Base-by-base conservation (phyloP, 73 alveolate species). In the Paramecium biaurelia region DNA sequence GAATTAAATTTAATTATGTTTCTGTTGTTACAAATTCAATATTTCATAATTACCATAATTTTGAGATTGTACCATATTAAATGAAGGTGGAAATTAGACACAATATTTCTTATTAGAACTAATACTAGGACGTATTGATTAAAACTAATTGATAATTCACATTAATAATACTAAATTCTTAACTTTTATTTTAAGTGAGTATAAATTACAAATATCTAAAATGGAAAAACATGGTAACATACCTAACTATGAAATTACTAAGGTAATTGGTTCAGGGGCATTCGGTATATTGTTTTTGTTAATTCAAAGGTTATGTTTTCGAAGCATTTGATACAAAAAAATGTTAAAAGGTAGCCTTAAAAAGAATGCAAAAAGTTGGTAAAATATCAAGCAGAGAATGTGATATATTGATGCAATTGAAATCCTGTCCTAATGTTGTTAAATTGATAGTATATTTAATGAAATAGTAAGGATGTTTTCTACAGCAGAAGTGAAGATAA, bases 291-390 rank as follows among this genome's bases (percentile, higher is more conserved):
- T 41, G 11, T 57, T 58, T 8, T 23, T 18, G 10, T 30, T 26
- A 32, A 15, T n/a, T 34, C 72, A 85, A 53, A 85, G 99, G 99
- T 28, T 97, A 97, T 85, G 99, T 97, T 24, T 94, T 97, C 63
- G 99, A 97, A 76, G 99, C 99, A 4, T 59, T 42, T 67, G 99
- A 97, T 85, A 59, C 94, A 23, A 92, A 88, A 42, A 94, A 90
- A 68, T 35, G 85, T 58, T 57, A 92, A 34, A 90, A 93, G 57
- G 99, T 97, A 14, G 99, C 99, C 4, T 88, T 97, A 18, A 97
- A 97, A 95, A 74, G 99, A n/a, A 96, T 98, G 18, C 92, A 96
- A 28, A 97, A 97, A 92, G 99, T 97, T 20, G 99, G 98, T 6
- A 96, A 93, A 92, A 89, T 92, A 38, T 94, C 95, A 56, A 95